Conservation (phyloP, 2,329 filamentous ascomycete genomes). For the Achaetomium macrosporum region DNA sequence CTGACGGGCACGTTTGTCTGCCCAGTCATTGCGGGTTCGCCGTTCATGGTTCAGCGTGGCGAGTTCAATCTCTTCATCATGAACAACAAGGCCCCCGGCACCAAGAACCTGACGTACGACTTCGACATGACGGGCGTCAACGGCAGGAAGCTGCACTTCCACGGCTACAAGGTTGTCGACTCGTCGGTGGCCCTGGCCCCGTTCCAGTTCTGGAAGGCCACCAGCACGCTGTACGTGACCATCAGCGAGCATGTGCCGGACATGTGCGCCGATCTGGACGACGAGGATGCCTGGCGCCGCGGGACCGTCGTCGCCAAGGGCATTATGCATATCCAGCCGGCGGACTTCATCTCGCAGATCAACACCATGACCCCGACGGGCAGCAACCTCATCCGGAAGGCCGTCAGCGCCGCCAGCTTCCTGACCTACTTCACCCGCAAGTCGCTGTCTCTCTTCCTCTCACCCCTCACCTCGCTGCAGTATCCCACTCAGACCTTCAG, state of each 20-base stretch:
- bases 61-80: constrained; percentile 52
- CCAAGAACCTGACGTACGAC: constrained; percentile 54
- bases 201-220: constrained; percentile 54
- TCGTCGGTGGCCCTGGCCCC: constrained; percentile 53
- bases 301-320: constrained; percentile 50
- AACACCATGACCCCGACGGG: constrained; percentile 49
- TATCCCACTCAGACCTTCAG: constrained; percentile 44
- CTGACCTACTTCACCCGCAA: constrained; percentile 51
- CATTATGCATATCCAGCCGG: constrained; percentile 49
- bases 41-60: constrained; percentile 55
- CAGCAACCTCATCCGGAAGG: constrained; percentile 38
- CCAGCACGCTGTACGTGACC: constrained; percentile 57
- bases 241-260: constrained; percentile 39
- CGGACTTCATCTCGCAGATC: constrained; percentile 51
- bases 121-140: constrained; percentile 53
- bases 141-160: constrained; percentile 49
- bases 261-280: constrained; percentile 25
- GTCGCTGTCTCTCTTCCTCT: constrained; percentile 47
- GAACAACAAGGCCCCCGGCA: constrained; percentile 49
- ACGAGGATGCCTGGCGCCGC: constrained; percentile 36
- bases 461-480: constrained; percentile 50
- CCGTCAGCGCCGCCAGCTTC: constrained; percentile 44
- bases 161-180: constrained; percentile 58
- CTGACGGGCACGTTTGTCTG: constrained; percentile 56
- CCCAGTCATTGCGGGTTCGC: constrained; percentile 47